Conservation (phyloP, 2,329 filamentous ascomycete genomes). For the Monilinia vaccinii-corymbosi region DNA sequence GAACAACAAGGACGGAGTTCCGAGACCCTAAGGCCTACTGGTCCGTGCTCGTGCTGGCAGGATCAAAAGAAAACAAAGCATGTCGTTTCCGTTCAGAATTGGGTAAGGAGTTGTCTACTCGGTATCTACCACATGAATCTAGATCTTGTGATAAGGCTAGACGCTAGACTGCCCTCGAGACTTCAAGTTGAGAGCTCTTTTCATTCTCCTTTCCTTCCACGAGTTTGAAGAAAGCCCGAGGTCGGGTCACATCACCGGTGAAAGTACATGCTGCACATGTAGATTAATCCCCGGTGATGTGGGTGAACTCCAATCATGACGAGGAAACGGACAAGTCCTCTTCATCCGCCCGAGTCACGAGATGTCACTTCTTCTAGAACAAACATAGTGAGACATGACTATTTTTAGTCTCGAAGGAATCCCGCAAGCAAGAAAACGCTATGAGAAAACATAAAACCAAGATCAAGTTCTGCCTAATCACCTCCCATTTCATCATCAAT, state of each 20-base stretch:
- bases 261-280: neutral
- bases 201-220: neutral
- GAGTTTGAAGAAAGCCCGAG: neutral
- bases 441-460: too few relatives aligned
- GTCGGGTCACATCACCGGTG: neutral
- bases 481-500: neutral
- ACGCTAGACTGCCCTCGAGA: neutral
- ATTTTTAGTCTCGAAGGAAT: neutral
- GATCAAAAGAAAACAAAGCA: conserved; percentile 1
- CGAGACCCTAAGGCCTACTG: neutral
- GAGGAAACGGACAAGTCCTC: neutral
- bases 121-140: neutral
- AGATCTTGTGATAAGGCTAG: conserved; percentile 8
- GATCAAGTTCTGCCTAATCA: neutral
- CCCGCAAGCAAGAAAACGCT: neutral
- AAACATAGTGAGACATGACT: neutral
- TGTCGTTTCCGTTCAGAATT: neutral
- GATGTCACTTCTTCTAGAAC: neutral
- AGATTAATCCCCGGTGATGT: neutral
- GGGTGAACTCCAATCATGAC: neutral
- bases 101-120: neutral
- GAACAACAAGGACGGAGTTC: neutral
- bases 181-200: too few relatives aligned
- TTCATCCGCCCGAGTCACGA: neutral
- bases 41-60: neutral